phyloP scores from a whole-genome alignment of 371 early-diverging fungal genomes.

The Mortierella sp. region DNA sequence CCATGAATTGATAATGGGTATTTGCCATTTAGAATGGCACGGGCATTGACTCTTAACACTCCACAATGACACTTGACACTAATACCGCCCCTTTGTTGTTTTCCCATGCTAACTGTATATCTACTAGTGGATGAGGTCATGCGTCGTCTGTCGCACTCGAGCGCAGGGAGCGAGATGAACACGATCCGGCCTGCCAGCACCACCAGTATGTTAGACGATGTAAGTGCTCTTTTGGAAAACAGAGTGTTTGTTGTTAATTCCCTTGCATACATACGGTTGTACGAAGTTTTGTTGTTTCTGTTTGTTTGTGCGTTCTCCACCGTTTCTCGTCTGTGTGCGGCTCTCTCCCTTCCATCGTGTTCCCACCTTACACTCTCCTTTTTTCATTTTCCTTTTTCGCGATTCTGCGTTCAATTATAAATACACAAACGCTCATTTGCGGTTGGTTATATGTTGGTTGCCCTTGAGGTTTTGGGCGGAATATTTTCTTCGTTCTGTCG shows the following conservation, averaged over 20 bases:
- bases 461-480: background rate
- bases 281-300: background rate
- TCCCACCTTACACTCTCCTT: background rate
- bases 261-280: background rate
- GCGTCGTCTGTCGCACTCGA: conserved; percentile 36
- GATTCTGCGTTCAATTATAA: conserved; percentile 28
- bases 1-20: background rate
- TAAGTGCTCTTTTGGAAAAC: background rate
- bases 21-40: too few species aligned
- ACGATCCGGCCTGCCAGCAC: conserved; percentile 2
- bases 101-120: too few species aligned
- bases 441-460: background rate
- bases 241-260: background rate
- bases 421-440: background rate
- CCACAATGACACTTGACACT: background rate
- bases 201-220: conserved; percentile 25
- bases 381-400: conserved; percentile 22
- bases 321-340: background rate
- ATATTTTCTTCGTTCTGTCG: background rate
- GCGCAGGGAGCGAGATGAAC: conserved; percentile 22
- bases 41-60: background rate
- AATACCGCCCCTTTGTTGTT: background rate
- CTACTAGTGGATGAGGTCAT: conserved; percentile 22
- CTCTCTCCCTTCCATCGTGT: background rate
- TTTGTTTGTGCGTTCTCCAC: background rate